Conservation (phyloP, 2,329 filamentous ascomycete species). For the Ceratocystis papillata region DNA sequence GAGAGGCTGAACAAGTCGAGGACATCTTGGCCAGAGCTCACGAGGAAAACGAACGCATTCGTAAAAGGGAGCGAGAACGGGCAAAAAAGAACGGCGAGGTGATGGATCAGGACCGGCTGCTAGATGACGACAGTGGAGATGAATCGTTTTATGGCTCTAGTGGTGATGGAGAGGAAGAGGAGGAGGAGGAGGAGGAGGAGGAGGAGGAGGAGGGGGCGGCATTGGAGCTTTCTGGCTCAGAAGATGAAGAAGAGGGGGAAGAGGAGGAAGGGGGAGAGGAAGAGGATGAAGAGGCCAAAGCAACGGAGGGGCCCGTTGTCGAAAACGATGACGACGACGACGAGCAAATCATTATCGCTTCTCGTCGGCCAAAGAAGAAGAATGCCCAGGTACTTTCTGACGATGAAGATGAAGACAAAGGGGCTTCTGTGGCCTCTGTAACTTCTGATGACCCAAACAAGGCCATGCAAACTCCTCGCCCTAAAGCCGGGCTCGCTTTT, state of each 20-base stretch:
- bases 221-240: slow-evolving; percentile 39
- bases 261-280: slow-evolving; percentile 31
- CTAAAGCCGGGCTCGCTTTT: slow-evolving; percentile 33
- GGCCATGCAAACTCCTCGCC: slow-evolving; percentile 38
- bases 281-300: slow-evolving; percentile 29
- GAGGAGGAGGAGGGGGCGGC: slow-evolving; percentile 31
- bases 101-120: slow-evolving; percentile 41
- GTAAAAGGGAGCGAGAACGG: slow-evolving; percentile 62
- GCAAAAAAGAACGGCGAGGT: slow-evolving; percentile 46
- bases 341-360: slow-evolving; percentile 35
- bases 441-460: slow-evolving; percentile 21
- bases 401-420: slow-evolving; percentile 48
- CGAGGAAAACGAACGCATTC: slow-evolving; percentile 67
- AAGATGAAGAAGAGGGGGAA: slow-evolving; percentile 33
- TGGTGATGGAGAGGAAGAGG: slow-evolving; percentile 32
- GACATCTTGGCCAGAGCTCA: slow-evolving; percentile 78
- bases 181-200: slow-evolving; percentile 31
- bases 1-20: slow-evolving; percentile 72
- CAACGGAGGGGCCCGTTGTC: slow-evolving; percentile 31
- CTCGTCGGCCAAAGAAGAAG: slow-evolving; percentile 43
- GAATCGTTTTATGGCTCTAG: slow-evolving; percentile 40
- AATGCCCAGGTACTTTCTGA: slow-evolving; percentile 49
- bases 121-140: slow-evolving; percentile 48
- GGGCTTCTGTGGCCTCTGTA: background rate
- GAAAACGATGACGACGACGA: slow-evolving; percentile 34